Base-by-base conservation (phyloP, 192 early-diverging fungal species). In the Funneliformis geosporum region DNA sequence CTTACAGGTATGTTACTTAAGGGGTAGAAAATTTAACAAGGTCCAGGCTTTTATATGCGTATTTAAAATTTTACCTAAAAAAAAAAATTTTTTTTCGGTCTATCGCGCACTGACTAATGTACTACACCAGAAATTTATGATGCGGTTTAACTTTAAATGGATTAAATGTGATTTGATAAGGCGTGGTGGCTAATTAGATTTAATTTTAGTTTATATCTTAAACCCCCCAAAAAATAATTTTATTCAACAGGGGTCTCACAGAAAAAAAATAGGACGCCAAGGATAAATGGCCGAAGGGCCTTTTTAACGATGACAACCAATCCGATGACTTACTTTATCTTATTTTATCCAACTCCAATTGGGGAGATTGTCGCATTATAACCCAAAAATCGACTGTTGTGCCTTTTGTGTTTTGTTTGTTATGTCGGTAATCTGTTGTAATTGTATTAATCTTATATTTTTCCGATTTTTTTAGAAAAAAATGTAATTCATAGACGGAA, bases 381-480 rank as follows among this genome's bases (percentile, higher is more conserved):
- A 14, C 67, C 66, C 39, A 68, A 68, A 68, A 68, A 68, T 42
- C 42, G 67, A 69, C 16, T 69, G 67, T 69, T 69, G 67, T 69
- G 67, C 39, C 40, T 39, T 65, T 69, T 69, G 67, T 69, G 67
- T 69, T 69, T 69, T 69, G 67, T 69, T 69, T 69, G 67, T 69
- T 69, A 69, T 69, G 38, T 69, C 38, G 67, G 67, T 40, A 69
- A 69, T 40, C 39, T 65, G 27, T 39, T 68, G 33, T 40, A 68
- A 12, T 39, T 68, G 38, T 40, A 69, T 69, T 69, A 69, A 69
- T 69, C 67, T 43, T 69, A 40, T 68, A 68, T 39, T 68, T 69
- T 69, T 69, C 39, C 67, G 38, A 69, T 40, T 69, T 69, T 38
- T 40, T 69, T 55, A 68, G 39, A 21, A 39, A 69, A 33, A 40